Evolutionary conservation across 1,139 yeast species (phyloP).

Genomic region (Casaregolazyma suthepensis): DNA sequence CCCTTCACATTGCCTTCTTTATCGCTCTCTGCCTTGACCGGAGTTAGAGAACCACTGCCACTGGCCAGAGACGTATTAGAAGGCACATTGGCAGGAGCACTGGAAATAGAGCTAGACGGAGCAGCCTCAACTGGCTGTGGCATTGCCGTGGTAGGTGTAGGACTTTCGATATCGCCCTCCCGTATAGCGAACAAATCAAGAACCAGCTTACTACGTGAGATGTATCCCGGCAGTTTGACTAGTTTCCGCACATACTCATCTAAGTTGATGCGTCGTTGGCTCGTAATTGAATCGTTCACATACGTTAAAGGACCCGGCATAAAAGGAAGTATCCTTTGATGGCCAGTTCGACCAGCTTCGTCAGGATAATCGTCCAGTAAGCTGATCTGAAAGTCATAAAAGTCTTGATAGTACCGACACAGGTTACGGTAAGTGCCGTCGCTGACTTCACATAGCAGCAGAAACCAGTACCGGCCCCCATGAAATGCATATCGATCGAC

Average conservation of each 20-base stretch:
- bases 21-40: not conserved
- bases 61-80: not conserved
- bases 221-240: slow-evolving; percentile 68
- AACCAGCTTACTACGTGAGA: slow-evolving; percentile 61
- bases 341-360: slow-evolving; percentile 87
- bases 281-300: slow-evolving; percentile 83
- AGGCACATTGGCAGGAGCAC: not conserved
- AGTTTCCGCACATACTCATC: slow-evolving; percentile 77
- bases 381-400: slow-evolving; percentile 86
- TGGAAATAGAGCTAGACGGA: not conserved
- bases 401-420: slow-evolving; percentile 91
- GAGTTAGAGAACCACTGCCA: not conserved
- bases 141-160: slow-evolving; percentile 37
- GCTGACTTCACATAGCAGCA: slow-evolving; percentile 62
- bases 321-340: slow-evolving; percentile 75
- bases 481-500: slow-evolving; percentile 80
- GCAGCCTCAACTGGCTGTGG: slow-evolving; percentile 32
- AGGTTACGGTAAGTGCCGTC: slow-evolving; percentile 66
- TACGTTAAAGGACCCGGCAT: slow-evolving; percentile 95
- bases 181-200: slow-evolving; percentile 63
- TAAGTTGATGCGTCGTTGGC: slow-evolving; percentile 76
- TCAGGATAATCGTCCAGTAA: slow-evolving; percentile 79
- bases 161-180: slow-evolving; percentile 52
- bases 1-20: not conserved
- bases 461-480: slow-evolving; percentile 86